These are phyloP conservation scores for Adansonia digitata DNA, from an alignment of 345 rosid genomes.

Conservation along the genomic window DNA sequence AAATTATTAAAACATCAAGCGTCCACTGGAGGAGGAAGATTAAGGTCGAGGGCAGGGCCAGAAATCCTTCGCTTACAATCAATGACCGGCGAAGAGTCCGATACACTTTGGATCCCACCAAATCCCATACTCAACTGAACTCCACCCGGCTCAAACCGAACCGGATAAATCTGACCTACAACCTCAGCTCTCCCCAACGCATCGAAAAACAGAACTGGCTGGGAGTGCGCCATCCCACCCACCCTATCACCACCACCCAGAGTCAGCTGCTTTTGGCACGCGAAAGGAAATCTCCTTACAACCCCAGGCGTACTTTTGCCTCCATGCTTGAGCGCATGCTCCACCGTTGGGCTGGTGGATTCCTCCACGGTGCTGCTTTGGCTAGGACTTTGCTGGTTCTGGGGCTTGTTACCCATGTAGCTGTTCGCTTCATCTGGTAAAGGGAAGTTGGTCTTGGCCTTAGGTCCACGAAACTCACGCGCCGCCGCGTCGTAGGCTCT, in stretches of 20 bases:
- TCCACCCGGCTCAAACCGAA: constrained; percentile 39
- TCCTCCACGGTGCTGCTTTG: constrained; percentile 39
- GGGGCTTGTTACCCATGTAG: background rate
- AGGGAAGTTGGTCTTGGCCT: constrained; percentile 72
- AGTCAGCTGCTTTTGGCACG: constrained; percentile 34
- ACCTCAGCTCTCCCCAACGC: constrained; percentile 34
- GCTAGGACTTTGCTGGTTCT: constrained; percentile 28
- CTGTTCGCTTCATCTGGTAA: constrained; percentile 15
- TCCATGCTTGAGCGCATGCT: too few relatives aligned
- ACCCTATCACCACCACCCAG: constrained; percentile 13
- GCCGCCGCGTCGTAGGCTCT: constrained; percentile 63
- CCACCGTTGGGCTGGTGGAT: constrained; percentile 28
- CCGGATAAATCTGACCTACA: constrained; percentile 37
- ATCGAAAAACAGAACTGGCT: constrained; percentile 33
- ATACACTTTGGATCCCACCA: constrained; percentile 31
- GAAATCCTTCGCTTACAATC: constrained; percentile 26
- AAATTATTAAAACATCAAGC: constrained; percentile 41
- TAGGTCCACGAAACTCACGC: constrained; percentile 54
- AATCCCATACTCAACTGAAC: constrained; percentile 22
- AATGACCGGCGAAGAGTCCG: constrained; percentile 38
- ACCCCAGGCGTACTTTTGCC: background rate
- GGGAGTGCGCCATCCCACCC: constrained; percentile 14
- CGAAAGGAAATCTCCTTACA: constrained; percentile 46
- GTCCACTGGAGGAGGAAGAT: constrained; percentile 62
- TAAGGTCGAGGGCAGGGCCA: constrained; percentile 51